Percentiles rank a stretch among this genome's conserved stretches.
Conservation (phyloP, 1,284 basidiomycete species). For the Cystobasidium sp. region DNA sequence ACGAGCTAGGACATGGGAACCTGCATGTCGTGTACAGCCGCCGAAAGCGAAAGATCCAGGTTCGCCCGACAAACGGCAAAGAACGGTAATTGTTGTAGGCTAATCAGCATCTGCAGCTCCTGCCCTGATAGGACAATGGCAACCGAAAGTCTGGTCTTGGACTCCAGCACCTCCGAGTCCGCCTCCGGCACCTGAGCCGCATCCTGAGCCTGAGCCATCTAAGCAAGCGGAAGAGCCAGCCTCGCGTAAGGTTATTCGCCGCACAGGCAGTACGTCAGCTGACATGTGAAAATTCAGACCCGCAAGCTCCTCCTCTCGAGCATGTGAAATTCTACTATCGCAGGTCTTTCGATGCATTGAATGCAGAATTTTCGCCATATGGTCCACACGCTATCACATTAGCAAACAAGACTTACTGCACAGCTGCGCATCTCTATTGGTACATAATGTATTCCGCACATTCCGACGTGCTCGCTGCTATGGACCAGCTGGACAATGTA, state of each 20-base stretch:
- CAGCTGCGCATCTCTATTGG: slow-evolving; percentile 22
- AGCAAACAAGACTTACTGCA: background rate
- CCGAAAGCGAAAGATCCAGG: background rate
- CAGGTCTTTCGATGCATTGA: slow-evolving; percentile 4
- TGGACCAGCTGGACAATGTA: background rate
- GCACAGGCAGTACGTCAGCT: background rate
- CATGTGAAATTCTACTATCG: slow-evolving; percentile 7
- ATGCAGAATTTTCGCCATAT: slow-evolving; percentile 13
- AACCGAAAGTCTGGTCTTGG: background rate
- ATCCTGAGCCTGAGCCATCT: background rate
- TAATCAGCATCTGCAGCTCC: background rate
- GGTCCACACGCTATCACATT: slow-evolving; percentile 5
- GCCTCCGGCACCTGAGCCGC: background rate
- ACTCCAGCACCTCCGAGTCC: background rate
- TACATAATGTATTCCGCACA: background rate
- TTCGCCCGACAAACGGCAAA: background rate
- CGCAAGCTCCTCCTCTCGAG: background rate
- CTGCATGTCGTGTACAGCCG: background rate
- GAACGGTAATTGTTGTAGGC: background rate
- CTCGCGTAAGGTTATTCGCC: background rate
- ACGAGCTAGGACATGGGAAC: slow-evolving; percentile 3
- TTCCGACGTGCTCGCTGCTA: background rate
- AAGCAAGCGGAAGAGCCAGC: background rate
- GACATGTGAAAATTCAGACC: background rate
- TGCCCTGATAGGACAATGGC: too few relatives aligned